phyloP scores from a whole-genome alignment of 2,329 filamentous ascomycete genomes.

The Paecilomyces sp. region DNA sequence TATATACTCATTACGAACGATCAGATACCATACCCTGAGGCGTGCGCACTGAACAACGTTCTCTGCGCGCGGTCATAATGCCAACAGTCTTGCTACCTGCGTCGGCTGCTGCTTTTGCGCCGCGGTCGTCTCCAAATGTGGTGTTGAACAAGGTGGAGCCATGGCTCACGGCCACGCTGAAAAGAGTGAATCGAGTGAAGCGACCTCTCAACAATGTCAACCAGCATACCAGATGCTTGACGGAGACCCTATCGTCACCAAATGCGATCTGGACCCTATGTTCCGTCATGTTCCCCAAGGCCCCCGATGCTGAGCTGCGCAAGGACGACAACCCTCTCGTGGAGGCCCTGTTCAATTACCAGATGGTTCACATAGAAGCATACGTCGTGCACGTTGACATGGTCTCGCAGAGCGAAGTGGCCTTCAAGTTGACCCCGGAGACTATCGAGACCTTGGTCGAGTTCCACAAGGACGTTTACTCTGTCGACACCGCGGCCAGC shows the following conservation, averaged over 20 bases:
- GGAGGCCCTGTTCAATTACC: conserved; percentile 86
- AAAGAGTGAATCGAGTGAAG: conserved; percentile 95
- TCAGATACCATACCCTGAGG: conserved; percentile 38
- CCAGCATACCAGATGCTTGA: conserved; percentile 91
- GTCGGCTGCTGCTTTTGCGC: conserved; percentile 92
- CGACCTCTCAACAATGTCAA: conserved; percentile 93
- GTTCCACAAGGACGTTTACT: conserved; percentile 94
- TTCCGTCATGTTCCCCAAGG: conserved; percentile 87
- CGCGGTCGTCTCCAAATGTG: conserved; percentile 87
- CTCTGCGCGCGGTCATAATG: conserved; percentile 61
- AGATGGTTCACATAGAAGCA: conserved; percentile 87
- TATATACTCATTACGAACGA: conserved; percentile 30
- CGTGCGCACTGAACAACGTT: conserved; percentile 41
- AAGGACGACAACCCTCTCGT: conserved; percentile 75
- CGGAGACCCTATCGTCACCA: conserved; percentile 81
- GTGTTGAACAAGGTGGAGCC: conserved; percentile 90
- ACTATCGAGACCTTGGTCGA: conserved; percentile 90
- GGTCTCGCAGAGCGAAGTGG: conserved; percentile 94
- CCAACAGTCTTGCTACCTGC: conserved; percentile 88
- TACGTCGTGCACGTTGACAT: conserved; percentile 99
- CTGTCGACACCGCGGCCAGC: conserved; percentile 77
- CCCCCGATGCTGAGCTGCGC: conserved; percentile 74
- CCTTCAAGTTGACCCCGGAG: conserved; percentile 92
- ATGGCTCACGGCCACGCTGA: conserved; percentile 93
- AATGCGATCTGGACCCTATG: conserved; percentile 93